Conservation (phyloP, 192 early-diverging fungal genomes). For the Lunasporangiospora selenospora region DNA sequence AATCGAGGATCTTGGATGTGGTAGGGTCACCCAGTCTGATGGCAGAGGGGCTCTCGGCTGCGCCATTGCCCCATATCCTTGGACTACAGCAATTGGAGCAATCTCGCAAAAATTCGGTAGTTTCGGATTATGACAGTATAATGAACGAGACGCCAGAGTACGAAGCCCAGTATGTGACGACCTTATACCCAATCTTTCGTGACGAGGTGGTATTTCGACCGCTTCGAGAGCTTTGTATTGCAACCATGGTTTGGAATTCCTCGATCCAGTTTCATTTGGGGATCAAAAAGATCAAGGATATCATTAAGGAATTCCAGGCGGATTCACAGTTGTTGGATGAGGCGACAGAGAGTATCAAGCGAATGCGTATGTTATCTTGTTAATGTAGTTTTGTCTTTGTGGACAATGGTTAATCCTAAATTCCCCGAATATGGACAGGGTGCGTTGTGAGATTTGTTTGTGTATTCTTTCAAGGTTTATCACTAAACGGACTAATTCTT, state of each 20-base stretch:
- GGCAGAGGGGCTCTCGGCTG: constrained; percentile 12
- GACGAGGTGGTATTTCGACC: constrained; percentile 44
- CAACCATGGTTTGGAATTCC: constrained; percentile 46
- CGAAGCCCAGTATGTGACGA: constrained; percentile 39
- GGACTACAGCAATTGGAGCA: constrained; percentile 35
- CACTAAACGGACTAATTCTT: no score
- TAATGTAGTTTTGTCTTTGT: background rate
- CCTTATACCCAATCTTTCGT: constrained; percentile 42
- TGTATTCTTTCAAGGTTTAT: no score
- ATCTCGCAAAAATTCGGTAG: constrained; percentile 42
- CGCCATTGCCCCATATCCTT: constrained; percentile 15
- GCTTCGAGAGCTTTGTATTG: constrained; percentile 39
- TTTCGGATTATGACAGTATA: constrained; percentile 36
- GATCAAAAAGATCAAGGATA: constrained; percentile 43
- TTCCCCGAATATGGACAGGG: no score
- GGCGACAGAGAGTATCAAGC: constrained; percentile 18
- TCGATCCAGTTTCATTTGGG: constrained; percentile 44
- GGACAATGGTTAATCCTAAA: no score
- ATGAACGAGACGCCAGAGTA: constrained; percentile 42
- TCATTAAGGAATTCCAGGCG: constrained; percentile 34
- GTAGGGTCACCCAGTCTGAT: background rate
- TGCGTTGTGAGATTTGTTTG: no score
- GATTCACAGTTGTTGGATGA: constrained; percentile 29
- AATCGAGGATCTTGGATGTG: constrained; percentile 24
- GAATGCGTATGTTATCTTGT: constrained; percentile 21